phyloP scores from a whole-genome alignment of 371 early-diverging fungal genomes.

The Mortierella sp. region DNA sequence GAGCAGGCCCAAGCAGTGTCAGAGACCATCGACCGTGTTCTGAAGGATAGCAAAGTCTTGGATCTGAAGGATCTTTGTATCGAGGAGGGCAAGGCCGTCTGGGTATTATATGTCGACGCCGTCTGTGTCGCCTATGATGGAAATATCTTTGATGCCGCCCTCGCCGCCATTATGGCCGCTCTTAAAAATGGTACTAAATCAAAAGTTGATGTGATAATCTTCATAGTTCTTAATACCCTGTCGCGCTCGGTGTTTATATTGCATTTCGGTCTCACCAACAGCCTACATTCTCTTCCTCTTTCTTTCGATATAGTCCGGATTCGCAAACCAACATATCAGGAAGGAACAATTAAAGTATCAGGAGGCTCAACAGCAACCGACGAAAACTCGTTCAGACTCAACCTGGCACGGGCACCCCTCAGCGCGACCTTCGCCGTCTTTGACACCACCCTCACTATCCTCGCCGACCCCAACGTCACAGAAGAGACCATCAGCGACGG shows the following conservation, averaged over 20 bases:
- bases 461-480: constrained; percentile 84
- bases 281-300: neutral
- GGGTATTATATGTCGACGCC: constrained; percentile 93
- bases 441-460: constrained; percentile 64
- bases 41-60: constrained; percentile 76
- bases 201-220: neutral
- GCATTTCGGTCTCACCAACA: neutral
- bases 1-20: constrained; percentile 90
- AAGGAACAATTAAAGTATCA: constrained; percentile 74
- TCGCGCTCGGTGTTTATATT: neutral
- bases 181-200: constrained; percentile 71
- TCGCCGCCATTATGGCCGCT: constrained; percentile 83
- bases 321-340: constrained; percentile 72
- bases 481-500: constrained; percentile 77
- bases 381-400: constrained; percentile 61
- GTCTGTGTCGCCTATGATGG: constrained; percentile 94
- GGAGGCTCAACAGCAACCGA: constrained; percentile 37
- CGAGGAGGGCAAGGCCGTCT: constrained; percentile 85
- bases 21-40: constrained; percentile 79
- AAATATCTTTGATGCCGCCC: constrained; percentile 89
- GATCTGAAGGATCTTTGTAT: constrained; percentile 86
- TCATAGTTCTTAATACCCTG: neutral
- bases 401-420: constrained; percentile 67
- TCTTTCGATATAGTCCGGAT: constrained; percentile 65
- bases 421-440: constrained; percentile 80